These are phyloP conservation scores for Obba rivulosa DNA, from an alignment of 768 basidiomycete genomes.

Conservation along the genomic window DNA sequence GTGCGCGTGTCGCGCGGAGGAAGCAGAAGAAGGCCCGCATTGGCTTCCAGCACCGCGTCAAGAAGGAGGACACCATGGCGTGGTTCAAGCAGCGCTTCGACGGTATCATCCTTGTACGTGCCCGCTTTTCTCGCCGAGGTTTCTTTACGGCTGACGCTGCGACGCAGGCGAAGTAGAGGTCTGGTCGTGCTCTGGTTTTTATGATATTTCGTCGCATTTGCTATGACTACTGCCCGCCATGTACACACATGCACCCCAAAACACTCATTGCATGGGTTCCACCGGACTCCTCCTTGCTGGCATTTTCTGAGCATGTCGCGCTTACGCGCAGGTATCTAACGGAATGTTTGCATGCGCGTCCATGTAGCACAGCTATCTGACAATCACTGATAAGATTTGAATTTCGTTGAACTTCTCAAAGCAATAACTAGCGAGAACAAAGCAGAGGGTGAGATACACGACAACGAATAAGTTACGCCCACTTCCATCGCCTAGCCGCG, in stretches of 20 bases:
- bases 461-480: no score
- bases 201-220: constrained; percentile 14
- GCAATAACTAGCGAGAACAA: no score
- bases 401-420: no score
- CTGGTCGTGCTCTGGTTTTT: constrained; percentile 9
- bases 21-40: constrained; percentile 85
- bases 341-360: no score
- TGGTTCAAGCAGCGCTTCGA: constrained; percentile 99
- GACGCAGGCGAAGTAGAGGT: constrained; percentile 19
- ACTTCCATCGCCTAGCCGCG: no score
- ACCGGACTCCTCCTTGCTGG: neutral
- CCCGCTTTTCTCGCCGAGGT: no score
- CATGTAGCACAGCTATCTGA: no score
- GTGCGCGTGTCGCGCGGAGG: constrained; percentile 84
- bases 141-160: neutral
- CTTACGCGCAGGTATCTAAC: no score
- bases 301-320: no score
- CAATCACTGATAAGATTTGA: no score
- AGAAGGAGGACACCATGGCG: constrained; percentile 92
- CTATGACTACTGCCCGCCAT: constrained; percentile 27
- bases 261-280: constrained; percentile 19
- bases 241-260: constrained; percentile 21
- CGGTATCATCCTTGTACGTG: constrained; percentile 86
- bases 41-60: constrained; percentile 85
- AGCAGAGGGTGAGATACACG: no score